phyloP scores from a whole-genome alignment of 1,139 yeast species.

The Nematodospora anomalae region DNA sequence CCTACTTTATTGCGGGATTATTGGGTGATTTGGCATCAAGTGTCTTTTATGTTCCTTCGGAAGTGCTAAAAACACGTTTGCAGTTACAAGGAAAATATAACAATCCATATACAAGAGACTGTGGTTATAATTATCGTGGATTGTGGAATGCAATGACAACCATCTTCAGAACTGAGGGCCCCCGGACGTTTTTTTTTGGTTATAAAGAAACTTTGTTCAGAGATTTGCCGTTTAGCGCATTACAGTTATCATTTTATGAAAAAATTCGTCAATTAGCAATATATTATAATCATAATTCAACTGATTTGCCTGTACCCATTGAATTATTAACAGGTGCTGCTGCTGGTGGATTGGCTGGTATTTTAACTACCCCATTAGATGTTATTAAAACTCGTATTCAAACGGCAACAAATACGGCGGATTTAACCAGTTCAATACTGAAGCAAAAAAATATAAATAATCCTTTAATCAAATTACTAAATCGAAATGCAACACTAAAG shows the following conservation, averaged over 20 bases:
- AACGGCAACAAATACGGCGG: conserved; percentile 45
- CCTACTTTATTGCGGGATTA: conserved; percentile 84
- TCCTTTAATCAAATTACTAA: conserved; percentile 22
- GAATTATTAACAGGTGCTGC: conserved; percentile 90
- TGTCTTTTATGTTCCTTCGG: conserved; percentile 94
- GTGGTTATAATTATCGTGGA: conserved; percentile 82
- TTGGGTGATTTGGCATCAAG: conserved; percentile 90
- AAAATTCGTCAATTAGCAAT: conserved; percentile 70
- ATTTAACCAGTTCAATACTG: conserved; percentile 11
- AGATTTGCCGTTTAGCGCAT: conserved; percentile 92
- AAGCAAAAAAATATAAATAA: conserved; percentile 11
- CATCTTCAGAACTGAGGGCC: conserved; percentile 69
- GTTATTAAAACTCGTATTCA: conserved; percentile 93
- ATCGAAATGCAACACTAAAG: conserved; percentile 54
- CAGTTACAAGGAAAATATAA: conserved; percentile 89
- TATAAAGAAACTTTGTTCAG: conserved; percentile 90
- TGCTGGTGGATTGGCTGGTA: conserved; percentile 96
- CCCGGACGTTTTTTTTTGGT: conserved; percentile 77
- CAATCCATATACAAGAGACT: conserved; percentile 70
- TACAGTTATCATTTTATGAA: conserved; percentile 95
- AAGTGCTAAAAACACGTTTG: conserved; percentile 88
- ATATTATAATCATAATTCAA: conserved; percentile 30
- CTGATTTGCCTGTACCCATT: conserved; percentile 53
- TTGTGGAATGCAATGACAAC: conserved; percentile 66
- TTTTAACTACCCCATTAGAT: conserved; percentile 78